Conservation (phyloP, 108 stramenopile genomes). For the Conticribra guillardii region DNA sequence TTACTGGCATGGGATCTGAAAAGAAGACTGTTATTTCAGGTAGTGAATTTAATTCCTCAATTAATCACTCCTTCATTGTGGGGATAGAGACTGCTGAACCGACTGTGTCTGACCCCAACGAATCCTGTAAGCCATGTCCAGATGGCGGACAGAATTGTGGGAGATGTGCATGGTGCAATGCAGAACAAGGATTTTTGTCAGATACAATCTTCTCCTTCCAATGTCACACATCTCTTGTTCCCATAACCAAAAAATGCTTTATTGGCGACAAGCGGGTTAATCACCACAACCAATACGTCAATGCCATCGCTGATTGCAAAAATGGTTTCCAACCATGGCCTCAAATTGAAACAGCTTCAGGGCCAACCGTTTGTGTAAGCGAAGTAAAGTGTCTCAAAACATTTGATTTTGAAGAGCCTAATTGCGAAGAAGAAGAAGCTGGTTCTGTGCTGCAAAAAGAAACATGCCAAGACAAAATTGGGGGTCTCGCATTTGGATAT, state of each 20-base stretch:
- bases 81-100: constrained; percentile 6
- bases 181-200: constrained; percentile 20
- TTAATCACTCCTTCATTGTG: constrained; percentile 9
- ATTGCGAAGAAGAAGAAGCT: constrained; percentile 19
- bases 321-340: constrained; percentile 31
- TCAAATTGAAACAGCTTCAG: constrained; percentile 13
- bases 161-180: constrained; percentile 37
- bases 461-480: constrained; percentile 28
- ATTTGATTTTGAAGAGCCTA: constrained; percentile 16
- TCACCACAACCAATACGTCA: constrained; percentile 32
- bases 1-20: constrained; percentile 21
- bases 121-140: constrained; percentile 31
- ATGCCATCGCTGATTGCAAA: constrained; percentile 24
- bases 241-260: constrained; percentile 28
- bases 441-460: constrained; percentile 24
- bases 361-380: constrained; percentile 11
- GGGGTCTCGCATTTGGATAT: constrained; percentile 29
- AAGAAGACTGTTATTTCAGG: constrained; percentile 29
- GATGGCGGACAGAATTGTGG: constrained; percentile 22
- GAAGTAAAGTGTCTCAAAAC: constrained; percentile 27
- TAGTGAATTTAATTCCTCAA: not conserved
- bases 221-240: constrained; percentile 18
- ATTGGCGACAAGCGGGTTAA: constrained; percentile 27
- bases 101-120: constrained; percentile 25
- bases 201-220: constrained; percentile 29